These are phyloP conservation scores for Penicillium sp. DNA, from an alignment of 2,329 filamentous ascomycete species.

Conservation along the genomic window DNA sequence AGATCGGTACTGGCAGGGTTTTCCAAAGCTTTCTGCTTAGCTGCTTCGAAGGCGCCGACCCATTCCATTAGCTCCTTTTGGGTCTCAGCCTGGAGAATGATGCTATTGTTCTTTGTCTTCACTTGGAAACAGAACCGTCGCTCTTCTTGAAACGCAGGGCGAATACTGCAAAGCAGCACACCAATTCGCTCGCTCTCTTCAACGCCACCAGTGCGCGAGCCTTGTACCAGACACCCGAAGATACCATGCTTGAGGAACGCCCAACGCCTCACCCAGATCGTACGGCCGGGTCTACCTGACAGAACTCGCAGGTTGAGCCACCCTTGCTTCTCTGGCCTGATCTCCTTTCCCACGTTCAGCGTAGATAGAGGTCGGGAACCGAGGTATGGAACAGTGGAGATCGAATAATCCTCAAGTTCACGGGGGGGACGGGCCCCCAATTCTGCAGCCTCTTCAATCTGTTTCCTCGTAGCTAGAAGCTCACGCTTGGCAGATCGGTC, in stretches of 20 bases:
- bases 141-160: slow-evolving; percentile 89
- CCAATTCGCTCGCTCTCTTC: slow-evolving; percentile 96
- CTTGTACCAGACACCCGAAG: slow-evolving; percentile 91
- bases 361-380: slow-evolving; percentile 69
- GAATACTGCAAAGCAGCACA: slow-evolving; percentile 88
- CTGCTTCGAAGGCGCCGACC: slow-evolving; percentile 90
- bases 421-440: slow-evolving; percentile 75
- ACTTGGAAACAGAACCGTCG: slow-evolving; percentile 97
- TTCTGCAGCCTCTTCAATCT: slow-evolving; percentile 79
- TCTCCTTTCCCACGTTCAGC: slow-evolving; percentile 57
- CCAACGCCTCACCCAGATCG: slow-evolving; percentile 90
- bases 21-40: slow-evolving; percentile 90
- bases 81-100: slow-evolving; percentile 89
- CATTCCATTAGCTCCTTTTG: slow-evolving; percentile 91
- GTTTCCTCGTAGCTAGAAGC: slow-evolving; percentile 74
- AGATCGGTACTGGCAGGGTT: slow-evolving; percentile 61
- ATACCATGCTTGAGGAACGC: slow-evolving; percentile 95
- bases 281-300: slow-evolving; percentile 84
- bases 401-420: slow-evolving; percentile 89
- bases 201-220: slow-evolving; percentile 76
- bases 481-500: slow-evolving; percentile 83
- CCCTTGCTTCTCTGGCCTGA: slow-evolving; percentile 79
- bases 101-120: slow-evolving; percentile 92
- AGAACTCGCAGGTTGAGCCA: slow-evolving; percentile 86
- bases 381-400: slow-evolving; percentile 86